phyloP scores from a whole-genome alignment of 805 yeast species.

The Saccharomycopsis oosterbeekiorum region DNA sequence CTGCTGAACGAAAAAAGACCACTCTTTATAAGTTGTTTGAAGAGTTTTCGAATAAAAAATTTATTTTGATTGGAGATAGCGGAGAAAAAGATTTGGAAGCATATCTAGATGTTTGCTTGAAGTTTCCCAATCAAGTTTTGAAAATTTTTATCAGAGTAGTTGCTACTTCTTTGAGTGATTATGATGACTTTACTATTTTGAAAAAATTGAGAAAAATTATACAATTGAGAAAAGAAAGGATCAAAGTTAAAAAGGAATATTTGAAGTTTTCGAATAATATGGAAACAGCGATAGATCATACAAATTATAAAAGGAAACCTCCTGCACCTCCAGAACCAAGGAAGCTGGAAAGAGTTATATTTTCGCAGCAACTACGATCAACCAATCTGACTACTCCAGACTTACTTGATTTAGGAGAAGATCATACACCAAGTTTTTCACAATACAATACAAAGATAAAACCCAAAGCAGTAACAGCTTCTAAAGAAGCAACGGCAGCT shows the following conservation, averaged over 20 bases:
- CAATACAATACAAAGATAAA: not conserved
- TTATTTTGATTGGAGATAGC: conserved; percentile 86
- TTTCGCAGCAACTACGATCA: not conserved
- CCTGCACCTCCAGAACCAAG: conserved; percentile 10
- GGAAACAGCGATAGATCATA: not conserved
- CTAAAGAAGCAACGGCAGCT: not conserved
- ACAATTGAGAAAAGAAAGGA: conserved; percentile 2
- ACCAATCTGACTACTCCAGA: not conserved
- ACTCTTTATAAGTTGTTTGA: conserved; percentile 51
- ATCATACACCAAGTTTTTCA: not conserved
- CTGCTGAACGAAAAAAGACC: conserved; percentile 67
- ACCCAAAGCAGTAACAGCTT: not conserved
- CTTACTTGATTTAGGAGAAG: not conserved
- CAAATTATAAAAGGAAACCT: not conserved
- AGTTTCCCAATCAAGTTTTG: conserved; percentile 50
- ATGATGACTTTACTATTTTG: conserved; percentile 25
- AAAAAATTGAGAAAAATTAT: conserved; percentile 11
- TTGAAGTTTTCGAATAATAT: conserved; percentile 1
- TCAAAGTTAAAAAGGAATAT: conserved; percentile 5
- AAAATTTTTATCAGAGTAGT: conserved; percentile 81
- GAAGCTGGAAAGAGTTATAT: not conserved
- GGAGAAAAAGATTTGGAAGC: conserved; percentile 96
- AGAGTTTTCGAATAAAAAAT: conserved; percentile 71
- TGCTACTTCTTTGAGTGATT: conserved; percentile 52
- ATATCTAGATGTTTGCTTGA: conserved; percentile 57